Percentiles rank a stretch among this genome's conserved stretches.
Evolutionary conservation across 768 basidiomycete genomes (phyloP).

Genomic region (Kwoniella europaea): DNA sequence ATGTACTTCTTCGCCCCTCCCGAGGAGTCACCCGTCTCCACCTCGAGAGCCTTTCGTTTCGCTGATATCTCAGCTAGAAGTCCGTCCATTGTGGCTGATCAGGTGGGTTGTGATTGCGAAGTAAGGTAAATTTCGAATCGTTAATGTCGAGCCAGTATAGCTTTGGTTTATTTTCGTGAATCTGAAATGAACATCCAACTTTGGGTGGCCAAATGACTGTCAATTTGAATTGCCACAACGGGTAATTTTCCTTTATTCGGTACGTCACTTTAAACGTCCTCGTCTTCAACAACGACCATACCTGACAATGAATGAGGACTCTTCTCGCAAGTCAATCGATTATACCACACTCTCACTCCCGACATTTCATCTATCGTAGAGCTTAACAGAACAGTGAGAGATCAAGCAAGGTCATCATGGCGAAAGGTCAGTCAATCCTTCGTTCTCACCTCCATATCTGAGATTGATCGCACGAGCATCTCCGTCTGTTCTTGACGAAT

Average conservation of each 20-base stretch:
- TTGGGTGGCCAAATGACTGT: constrained; percentile 6
- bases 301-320: neutral
- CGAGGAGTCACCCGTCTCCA: constrained; percentile 52
- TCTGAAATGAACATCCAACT: no score
- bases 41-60: constrained; percentile 78
- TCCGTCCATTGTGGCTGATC: constrained; percentile 70
- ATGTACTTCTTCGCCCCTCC: constrained; percentile 73
- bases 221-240: constrained; percentile 1
- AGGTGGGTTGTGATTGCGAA: neutral
- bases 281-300: neutral
- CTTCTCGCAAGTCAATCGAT: neutral
- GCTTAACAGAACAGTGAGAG: neutral
- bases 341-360: no score
- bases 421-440: constrained; percentile 8
- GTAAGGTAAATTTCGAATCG: no score
- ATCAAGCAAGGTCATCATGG: constrained; percentile 8
- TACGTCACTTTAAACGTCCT: constrained; percentile 59
- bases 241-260: constrained; percentile 61
- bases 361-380: no score
- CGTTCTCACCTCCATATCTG: neutral
- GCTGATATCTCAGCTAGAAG: constrained; percentile 85
- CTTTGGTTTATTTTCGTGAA: neutral
- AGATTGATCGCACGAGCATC: constrained; percentile 64
- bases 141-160: no score
- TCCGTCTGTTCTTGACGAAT: neutral